Conservation (phyloP, 257 asterid species). For the Penstemon newberryi region DNA sequence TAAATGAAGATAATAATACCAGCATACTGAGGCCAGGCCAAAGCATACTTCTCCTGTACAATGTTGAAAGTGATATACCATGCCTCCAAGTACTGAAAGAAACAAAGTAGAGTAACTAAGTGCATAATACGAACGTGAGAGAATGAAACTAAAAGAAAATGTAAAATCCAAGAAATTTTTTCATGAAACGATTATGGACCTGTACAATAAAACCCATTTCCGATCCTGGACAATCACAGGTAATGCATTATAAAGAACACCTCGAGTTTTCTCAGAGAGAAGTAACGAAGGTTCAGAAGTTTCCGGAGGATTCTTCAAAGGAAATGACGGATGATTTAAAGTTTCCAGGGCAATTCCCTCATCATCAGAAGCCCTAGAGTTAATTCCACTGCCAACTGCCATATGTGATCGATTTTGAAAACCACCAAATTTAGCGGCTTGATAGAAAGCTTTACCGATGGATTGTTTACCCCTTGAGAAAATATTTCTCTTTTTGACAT, state of each 20-base stretch:
- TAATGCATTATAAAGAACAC: slow-evolving; percentile 56
- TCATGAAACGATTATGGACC: slow-evolving; percentile 36
- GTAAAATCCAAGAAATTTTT: neutral
- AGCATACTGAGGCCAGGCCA: slow-evolving; percentile 91
- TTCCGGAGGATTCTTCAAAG: slow-evolving; percentile 55
- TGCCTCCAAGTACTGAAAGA: slow-evolving; percentile 90
- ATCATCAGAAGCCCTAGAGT: slow-evolving; percentile 23
- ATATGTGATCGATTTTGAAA: slow-evolving; percentile 50
- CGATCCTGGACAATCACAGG: slow-evolving; percentile 83
- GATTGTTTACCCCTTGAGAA: slow-evolving; percentile 76
- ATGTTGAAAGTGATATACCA: slow-evolving; percentile 88
- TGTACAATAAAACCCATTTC: slow-evolving; percentile 88
- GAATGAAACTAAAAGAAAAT: slow-evolving; percentile 4
- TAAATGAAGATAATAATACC: slow-evolving; percentile 38
- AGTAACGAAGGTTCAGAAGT: slow-evolving; percentile 86
- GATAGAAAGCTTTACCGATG: slow-evolving; percentile 42
- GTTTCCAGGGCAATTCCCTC: slow-evolving; percentile 54
- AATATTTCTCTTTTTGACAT: slow-evolving; percentile 60
- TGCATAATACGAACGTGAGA: slow-evolving; percentile 8
- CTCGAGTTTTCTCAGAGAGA: slow-evolving; percentile 72
- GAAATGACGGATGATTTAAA: slow-evolving; percentile 32
- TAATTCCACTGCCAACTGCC: slow-evolving; percentile 36
- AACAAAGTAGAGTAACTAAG: slow-evolving; percentile 11
- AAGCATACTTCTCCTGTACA: slow-evolving; percentile 89
- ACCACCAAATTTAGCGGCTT: slow-evolving; percentile 68